A percentile compares a stretch with the other conserved stretches of the same genome.
Conservation (phyloP, 2,329 filamentous ascomycete species). For the Pseudocercospora musae region DNA sequence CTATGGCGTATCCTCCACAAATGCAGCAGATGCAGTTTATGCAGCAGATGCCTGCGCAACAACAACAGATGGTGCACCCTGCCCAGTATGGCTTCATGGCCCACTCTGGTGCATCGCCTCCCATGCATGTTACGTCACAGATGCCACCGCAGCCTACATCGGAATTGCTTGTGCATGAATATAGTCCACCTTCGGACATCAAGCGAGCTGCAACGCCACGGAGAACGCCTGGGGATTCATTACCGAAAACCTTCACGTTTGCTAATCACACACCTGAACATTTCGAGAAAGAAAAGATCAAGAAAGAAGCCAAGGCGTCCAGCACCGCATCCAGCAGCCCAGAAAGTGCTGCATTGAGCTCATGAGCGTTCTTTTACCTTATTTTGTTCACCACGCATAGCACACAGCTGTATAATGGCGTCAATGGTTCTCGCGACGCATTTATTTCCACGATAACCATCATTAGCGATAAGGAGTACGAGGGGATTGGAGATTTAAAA, state of each 20-base stretch:
- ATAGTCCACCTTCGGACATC: constrained; percentile 43
- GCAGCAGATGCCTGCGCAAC: constrained; percentile 20
- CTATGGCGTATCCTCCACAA: constrained; percentile 26
- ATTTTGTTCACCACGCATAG: background rate
- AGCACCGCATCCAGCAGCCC: constrained; percentile 23
- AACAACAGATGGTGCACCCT: constrained; percentile 12
- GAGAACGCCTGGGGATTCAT: constrained; percentile 32
- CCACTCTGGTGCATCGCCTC: constrained; percentile 15
- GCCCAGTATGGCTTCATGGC: constrained; percentile 24
- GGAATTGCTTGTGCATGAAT: constrained; percentile 47
- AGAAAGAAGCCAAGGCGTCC: constrained; percentile 15
- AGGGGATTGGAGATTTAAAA: background rate
- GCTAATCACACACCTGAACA: constrained; percentile 47
- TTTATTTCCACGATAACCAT: constrained; percentile 1
- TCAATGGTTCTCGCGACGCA: background rate
- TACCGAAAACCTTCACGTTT: constrained; percentile 47
- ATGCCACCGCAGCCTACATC: constrained; percentile 27
- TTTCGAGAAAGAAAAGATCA: constrained; percentile 37
- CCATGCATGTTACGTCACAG: constrained; percentile 29
- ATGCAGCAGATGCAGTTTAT: constrained; percentile 24
- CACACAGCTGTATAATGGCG: background rate
- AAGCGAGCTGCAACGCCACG: constrained; percentile 34
- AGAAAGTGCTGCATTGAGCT: constrained; percentile 16
- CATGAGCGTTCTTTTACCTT: constrained; percentile 4
- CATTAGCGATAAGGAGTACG: background rate